Percentiles rank a stretch among this genome's conserved stretches.
Evolutionary conservation across 306 rosid species (phyloP).

Genomic region (Rubus idaeus): DNA sequence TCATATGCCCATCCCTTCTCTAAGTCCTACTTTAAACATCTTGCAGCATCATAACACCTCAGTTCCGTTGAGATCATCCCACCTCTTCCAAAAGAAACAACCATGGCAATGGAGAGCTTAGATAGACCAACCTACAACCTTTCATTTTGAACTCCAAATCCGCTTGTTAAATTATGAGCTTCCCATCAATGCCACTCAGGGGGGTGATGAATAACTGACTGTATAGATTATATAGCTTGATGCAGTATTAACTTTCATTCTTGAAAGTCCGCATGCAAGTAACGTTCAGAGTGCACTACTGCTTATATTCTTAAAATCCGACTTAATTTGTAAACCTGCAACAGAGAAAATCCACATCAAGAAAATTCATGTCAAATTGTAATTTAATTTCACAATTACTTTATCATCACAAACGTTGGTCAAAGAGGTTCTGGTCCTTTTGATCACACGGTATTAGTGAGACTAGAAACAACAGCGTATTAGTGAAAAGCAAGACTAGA

Average conservation of each 20-base stretch:
- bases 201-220: not conserved
- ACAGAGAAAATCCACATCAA: conserved; percentile 3
- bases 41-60: not conserved
- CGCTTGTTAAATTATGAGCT: not conserved
- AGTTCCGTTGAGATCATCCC: not conserved
- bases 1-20: not conserved
- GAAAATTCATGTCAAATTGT: conserved; percentile 8
- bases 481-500: not conserved
- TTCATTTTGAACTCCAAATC: not conserved
- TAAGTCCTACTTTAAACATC: not conserved
- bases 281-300: not conserved
- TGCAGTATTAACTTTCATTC: not conserved
- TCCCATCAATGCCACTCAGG: not conserved
- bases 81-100: not conserved
- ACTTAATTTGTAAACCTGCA: conserved; percentile 77
- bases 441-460: not conserved
- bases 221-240: not conserved
- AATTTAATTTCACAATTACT: not conserved
- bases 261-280: conserved; percentile 9
- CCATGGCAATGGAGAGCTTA: not conserved
- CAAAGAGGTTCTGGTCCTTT: not conserved
- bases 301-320: conserved; percentile 75
- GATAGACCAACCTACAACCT: not conserved
- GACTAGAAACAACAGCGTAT: not conserved
- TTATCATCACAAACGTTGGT: not conserved